Percentiles rank a stretch among this genome's conserved stretches.
phyloP scores from a whole-genome alignment of 305 asterid genomes.

The Fraxinus nigra region DNA sequence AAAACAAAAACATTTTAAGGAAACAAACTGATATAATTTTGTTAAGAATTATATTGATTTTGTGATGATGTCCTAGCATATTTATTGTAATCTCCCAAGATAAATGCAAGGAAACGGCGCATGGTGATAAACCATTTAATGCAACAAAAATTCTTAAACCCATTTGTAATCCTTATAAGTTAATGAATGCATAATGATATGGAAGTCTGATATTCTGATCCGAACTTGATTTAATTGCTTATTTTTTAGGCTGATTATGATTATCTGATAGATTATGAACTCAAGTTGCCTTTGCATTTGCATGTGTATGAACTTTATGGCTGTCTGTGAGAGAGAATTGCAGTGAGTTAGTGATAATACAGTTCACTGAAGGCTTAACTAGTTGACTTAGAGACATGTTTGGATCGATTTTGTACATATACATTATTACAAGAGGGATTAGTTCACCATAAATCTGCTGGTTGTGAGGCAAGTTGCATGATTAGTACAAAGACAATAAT shows the following conservation, averaged over 20 bases:
- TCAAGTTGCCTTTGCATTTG: not conserved
- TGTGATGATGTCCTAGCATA: not conserved
- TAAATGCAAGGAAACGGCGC: not conserved
- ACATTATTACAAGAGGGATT: not conserved
- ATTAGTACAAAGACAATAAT: slow-evolving; percentile 7
- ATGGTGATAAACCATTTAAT: not conserved
- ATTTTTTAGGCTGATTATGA: not conserved
- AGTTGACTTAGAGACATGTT: not conserved
- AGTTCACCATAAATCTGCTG: slow-evolving; percentile 24
- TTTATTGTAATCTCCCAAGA: too few species aligned
- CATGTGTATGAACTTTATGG: not conserved
- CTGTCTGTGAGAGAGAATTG: not conserved
- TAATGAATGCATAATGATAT: too few species aligned
- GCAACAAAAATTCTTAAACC: not conserved
- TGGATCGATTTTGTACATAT: not conserved
- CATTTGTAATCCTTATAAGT: too few species aligned
- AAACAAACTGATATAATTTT: not conserved
- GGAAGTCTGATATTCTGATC: too few species aligned
- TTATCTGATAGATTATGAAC: not conserved
- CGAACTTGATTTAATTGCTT: not conserved
- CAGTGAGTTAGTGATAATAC: not conserved
- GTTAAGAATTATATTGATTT: not conserved
- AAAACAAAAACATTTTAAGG: not conserved
- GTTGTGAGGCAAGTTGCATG: slow-evolving; percentile 29
- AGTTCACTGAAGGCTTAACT: not conserved